These are phyloP conservation scores for Boletus hoseneyae DNA, from an alignment of 1,284 basidiomycete species.

Conservation along the genomic window DNA sequence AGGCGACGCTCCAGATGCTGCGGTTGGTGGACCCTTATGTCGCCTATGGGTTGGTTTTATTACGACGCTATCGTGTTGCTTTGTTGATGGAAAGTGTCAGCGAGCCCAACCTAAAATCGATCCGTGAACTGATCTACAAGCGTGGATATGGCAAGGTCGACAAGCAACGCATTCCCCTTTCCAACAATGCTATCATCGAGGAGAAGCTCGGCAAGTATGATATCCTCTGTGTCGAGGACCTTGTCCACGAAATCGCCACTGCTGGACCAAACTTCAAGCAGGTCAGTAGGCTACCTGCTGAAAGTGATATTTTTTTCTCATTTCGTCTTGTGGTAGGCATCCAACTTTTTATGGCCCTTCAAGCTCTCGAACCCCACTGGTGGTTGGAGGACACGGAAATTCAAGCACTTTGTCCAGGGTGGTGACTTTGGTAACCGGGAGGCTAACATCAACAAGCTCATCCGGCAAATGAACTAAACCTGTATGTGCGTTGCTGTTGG, in stretches of 20 bases:
- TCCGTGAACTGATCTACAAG: conserved; percentile 99
- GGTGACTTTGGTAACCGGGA: conserved; percentile 98
- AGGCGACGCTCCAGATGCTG: conserved; percentile 97
- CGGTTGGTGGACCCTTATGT: conserved; percentile 97
- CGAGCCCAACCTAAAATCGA: conserved; percentile 94
- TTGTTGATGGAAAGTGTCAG: conserved; percentile 36
- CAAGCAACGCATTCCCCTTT: conserved; percentile 95
- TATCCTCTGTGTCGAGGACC: conserved; percentile 97
- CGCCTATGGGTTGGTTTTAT: conserved; percentile 80
- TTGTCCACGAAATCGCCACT: conserved; percentile 96
- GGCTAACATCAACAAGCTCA: conserved; percentile 94
- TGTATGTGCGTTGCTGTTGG: conserved; percentile 11
- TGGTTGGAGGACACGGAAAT: conserved; percentile 96
- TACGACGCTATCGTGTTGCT: background rate
- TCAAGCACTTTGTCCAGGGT: conserved; percentile 92
- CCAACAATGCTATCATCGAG: conserved; percentile 95
- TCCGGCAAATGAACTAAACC: conserved; percentile 91
- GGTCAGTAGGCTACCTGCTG: conserved; percentile 40
- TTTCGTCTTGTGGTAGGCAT: conserved; percentile 48
- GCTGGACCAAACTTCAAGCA: conserved; percentile 99
- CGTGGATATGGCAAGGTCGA: conserved; percentile 98
- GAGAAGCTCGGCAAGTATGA: conserved; percentile 89
- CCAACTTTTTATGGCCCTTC: conserved; percentile 99
- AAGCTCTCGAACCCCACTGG: conserved; percentile 99
- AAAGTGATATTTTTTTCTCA: background rate